Evolutionary conservation across 2,329 filamentous ascomycete genomes (phyloP), one percentile per base, ranked within the genome.

Genomic region (Aaosphaeria arxii): DNA sequence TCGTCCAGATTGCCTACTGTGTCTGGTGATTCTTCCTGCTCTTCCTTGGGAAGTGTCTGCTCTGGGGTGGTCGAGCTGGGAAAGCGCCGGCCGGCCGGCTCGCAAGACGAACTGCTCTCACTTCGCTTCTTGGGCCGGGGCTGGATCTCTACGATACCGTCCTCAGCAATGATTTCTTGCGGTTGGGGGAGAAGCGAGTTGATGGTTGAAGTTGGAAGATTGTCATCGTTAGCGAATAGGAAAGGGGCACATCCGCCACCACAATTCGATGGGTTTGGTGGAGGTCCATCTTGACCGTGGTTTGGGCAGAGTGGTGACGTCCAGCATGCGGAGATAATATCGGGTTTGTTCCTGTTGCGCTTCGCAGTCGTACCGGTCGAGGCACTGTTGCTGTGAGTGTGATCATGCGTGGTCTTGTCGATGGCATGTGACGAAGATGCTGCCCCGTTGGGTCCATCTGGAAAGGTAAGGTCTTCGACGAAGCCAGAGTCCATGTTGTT

Each of bases 301-400:
- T 72, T 71, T 11, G 70, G 70, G 47, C 70, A 73, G 4, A 73
- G 52, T 9, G 70, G 70, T 33, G 69, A 72, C 5, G 68, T 71
- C 70, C 70, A 73, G 52, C 70, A 73, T 11, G 69, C 68, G 29
- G 70, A 70, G 6, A 71, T 50, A 29, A 67, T 63, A 45, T 73
- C 70, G 30, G 66, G 59, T 47, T 66, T 65, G n/a, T 54, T 62
- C 53, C 64, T 70, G 45, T 51, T 67, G n/a, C 69, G 61, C 55
- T 71, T 71, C 11, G 49, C 45, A 6, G 57, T 63, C 3, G 60
- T 51, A 40, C 51, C 47, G 38, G 44, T 31, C 32, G 56, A 46
- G 3, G 51, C 38, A 17, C 6, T 7, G n/a, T 11, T 35, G 11
- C 6, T 11, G 43, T 59, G 54, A n/a, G 46, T 24, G n/a, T 9